Conservation (phyloP, 2,329 filamentous ascomycete species). For the Aspergillus sergii region DNA sequence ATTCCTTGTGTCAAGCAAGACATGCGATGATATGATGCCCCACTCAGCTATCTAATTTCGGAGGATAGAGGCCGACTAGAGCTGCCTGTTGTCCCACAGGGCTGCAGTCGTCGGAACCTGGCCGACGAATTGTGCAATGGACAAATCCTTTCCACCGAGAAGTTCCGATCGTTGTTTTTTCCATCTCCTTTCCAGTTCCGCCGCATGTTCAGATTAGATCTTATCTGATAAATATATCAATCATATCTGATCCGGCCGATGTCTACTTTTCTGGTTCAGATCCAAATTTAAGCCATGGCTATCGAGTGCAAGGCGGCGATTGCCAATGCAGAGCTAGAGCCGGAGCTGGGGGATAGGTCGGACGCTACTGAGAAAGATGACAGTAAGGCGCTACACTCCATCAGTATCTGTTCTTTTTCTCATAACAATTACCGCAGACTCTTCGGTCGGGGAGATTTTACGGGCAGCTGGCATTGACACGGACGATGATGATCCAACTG, state of each 20-base stretch:
- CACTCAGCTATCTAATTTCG: background rate
- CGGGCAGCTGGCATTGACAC: slow-evolving; percentile 48
- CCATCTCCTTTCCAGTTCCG: too few species aligned
- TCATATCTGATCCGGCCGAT: background rate
- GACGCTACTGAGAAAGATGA: background rate
- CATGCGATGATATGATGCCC: background rate
- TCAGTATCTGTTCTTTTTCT: background rate
- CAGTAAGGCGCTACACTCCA: background rate
- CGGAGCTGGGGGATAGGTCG: background rate
- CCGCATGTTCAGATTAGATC: background rate
- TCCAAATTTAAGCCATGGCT: background rate
- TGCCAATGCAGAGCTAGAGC: background rate
- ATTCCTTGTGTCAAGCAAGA: background rate
- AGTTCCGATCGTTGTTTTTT: background rate
- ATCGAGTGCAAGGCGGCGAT: background rate
- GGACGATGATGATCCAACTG: slow-evolving; percentile 54
- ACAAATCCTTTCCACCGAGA: background rate
- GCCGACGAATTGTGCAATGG: background rate
- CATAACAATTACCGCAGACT: background rate
- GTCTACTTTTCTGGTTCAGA: background rate
- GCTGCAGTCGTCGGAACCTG: background rate
- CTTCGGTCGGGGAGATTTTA: slow-evolving; percentile 17
- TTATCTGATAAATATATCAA: slow-evolving; percentile 3
- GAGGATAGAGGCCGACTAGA: background rate
- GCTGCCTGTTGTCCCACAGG: background rate